These are phyloP conservation scores for Komagataella ulmi DNA, from an alignment of 805 yeast genomes.

Conservation along the genomic window DNA sequence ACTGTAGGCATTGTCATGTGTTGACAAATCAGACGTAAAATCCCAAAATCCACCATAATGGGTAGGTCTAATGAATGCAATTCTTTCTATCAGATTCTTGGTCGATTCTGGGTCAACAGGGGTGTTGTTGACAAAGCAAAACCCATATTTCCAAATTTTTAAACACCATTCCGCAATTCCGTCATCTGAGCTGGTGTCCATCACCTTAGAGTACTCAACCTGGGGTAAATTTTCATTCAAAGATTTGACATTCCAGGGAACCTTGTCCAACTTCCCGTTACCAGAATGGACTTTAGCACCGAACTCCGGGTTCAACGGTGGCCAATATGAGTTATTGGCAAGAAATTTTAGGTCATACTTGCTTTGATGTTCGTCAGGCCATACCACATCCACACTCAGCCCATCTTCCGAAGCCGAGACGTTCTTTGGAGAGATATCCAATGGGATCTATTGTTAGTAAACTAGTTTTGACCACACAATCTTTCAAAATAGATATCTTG, in stretches of 20 bases:
- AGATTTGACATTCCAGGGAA: constrained; percentile 30
- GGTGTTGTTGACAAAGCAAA: constrained; percentile 44
- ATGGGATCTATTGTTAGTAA: constrained; percentile 8
- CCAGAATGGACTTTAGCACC: constrained; percentile 16
- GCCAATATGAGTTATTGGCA: constrained; percentile 36
- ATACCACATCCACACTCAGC: not conserved
- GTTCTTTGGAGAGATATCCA: constrained; percentile 3
- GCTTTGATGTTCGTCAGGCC: constrained; percentile 22
- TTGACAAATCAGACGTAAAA: constrained; percentile 54
- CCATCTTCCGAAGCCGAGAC: not conserved
- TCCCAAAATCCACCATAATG: constrained; percentile 80
- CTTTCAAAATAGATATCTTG: constrained; percentile 8
- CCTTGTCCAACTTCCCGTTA: constrained; percentile 15
- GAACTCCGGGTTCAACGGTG: constrained; percentile 23
- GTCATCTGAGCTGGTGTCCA: constrained; percentile 19
- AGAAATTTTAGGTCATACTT: constrained; percentile 28
- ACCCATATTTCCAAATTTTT: constrained; percentile 44
- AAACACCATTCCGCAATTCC: constrained; percentile 43
- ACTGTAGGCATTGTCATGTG: constrained; percentile 62
- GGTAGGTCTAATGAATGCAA: constrained; percentile 50
- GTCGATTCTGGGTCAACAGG: constrained; percentile 51
- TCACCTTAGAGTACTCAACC: constrained; percentile 33
- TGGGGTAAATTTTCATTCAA: constrained; percentile 27
- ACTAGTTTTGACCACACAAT: constrained; percentile 5
- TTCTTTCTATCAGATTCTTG: constrained; percentile 37